Percentiles rank a stretch among this genome's conserved stretches.
Conservation (phyloP, 495 filamentous ascomycete species). For the Penicillium goetzii region DNA sequence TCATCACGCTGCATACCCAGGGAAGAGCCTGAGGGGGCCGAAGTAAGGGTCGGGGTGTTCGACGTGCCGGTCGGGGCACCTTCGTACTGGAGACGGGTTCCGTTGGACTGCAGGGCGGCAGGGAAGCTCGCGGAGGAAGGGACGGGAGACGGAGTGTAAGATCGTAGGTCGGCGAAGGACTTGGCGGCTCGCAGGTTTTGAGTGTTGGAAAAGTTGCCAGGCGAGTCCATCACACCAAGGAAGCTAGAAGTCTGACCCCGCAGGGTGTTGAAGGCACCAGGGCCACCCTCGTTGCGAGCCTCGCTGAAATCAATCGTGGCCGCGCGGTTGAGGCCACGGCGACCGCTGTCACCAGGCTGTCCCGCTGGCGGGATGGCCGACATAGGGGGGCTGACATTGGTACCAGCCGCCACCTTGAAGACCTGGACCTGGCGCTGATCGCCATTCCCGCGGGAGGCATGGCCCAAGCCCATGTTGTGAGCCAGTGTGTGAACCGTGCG, state of each 20-base stretch:
- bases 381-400: constrained; percentile 67
- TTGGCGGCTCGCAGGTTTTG: constrained; percentile 92
- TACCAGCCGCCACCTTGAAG: constrained; percentile 66
- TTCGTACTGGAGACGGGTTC: constrained; percentile 67
- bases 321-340: constrained; percentile 84
- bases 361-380: constrained; percentile 60
- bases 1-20: constrained; percentile 65
- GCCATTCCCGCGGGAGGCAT: constrained; percentile 83
- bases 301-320: constrained; percentile 99
- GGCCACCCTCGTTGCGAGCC: constrained; percentile 66
- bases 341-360: constrained; percentile 70
- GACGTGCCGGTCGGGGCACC: constrained; percentile 61
- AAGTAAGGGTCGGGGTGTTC: constrained; percentile 75
- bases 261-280: constrained; percentile 70
- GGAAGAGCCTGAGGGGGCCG: constrained; percentile 68
- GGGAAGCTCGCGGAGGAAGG: constrained; percentile 88
- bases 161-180: constrained; percentile 93
- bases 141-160: constrained; percentile 91
- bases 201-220: constrained; percentile 64
- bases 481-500: constrained; percentile 91
- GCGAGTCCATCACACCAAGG: constrained; percentile 83
- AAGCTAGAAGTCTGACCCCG: constrained; percentile 76
- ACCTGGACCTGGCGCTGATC: constrained; percentile 88
- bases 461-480: constrained; percentile 90
- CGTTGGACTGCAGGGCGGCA: constrained; percentile 66